A percentile compares a stretch with the other conserved stretches of the same genome.
phyloP scores from a whole-genome alignment of 495 filamentous ascomycete genomes.

The Umbilicaria muhlenbergii region DNA sequence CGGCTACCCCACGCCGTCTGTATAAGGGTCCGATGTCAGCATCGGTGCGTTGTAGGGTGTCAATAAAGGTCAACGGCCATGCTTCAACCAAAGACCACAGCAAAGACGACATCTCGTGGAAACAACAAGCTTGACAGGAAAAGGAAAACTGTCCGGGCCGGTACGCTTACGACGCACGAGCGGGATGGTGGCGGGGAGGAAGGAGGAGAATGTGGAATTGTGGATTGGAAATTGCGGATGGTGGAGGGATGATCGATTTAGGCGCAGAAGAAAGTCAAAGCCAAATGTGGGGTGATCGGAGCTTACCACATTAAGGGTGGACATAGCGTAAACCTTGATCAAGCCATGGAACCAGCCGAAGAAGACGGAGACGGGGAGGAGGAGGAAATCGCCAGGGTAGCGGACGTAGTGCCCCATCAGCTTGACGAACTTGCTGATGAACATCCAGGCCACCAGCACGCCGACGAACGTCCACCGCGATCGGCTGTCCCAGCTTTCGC shows the following conservation, averaged over 20 bases:
- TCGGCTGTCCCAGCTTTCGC: constrained; percentile 25
- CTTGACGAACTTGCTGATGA: constrained; percentile 66
- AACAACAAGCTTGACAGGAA: too few relatives aligned
- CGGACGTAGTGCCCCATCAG: constrained; percentile 56
- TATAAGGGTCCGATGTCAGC: constrained; percentile 3
- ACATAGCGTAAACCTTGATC: constrained; percentile 61
- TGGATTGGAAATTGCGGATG: too few relatives aligned
- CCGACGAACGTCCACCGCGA: constrained; percentile 29
- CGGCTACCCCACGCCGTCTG: constrained; percentile 45
- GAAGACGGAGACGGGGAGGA: constrained; percentile 55
- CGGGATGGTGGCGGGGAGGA: too few relatives aligned
- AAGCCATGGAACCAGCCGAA: constrained; percentile 67
- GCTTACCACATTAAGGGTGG: constrained; percentile 56
- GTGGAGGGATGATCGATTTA: too few relatives aligned
- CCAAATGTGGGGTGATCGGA: constrained; percentile 4
- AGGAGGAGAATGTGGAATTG: too few relatives aligned
- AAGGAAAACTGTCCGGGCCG: too few relatives aligned
- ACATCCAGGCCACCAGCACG: constrained; percentile 40
- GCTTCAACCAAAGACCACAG: too few relatives aligned
- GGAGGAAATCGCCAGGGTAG: constrained; percentile 51
- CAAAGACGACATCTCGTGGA: too few relatives aligned
- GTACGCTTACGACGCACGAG: too few relatives aligned
- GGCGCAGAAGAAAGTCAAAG: not conserved
- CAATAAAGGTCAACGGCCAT: too few relatives aligned
- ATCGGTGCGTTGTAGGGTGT: not conserved